These are phyloP conservation scores for Chaetomiaceae sp. DNA, from an alignment of 2,329 filamentous ascomycete genomes.

Conservation along the genomic window DNA sequence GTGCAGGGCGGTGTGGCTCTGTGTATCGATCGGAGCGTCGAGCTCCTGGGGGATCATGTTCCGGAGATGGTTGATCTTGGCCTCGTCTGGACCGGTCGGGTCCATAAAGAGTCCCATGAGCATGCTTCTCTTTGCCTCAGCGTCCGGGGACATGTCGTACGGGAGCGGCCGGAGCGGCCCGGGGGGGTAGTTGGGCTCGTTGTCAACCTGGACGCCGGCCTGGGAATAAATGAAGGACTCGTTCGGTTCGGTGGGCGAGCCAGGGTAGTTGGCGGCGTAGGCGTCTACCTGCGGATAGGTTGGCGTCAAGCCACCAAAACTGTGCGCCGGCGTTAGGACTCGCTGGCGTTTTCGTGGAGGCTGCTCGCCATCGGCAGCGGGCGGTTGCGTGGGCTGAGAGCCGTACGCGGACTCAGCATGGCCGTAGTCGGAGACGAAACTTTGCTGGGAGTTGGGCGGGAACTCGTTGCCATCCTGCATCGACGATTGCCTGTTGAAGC, in stretches of 20 bases:
- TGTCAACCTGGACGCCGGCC: conserved; percentile 40
- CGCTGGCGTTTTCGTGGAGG: conserved; percentile 77
- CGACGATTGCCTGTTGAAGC: conserved; percentile 66
- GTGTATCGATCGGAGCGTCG: conserved; percentile 86
- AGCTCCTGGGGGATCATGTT: conserved; percentile 74
- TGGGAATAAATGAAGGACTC: conserved; percentile 70
- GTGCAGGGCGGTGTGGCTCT: conserved; percentile 84
- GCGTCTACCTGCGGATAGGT: conserved; percentile 42
- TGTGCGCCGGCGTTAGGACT: conserved; percentile 52
- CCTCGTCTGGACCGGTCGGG: conserved; percentile 60
- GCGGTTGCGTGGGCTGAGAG: conserved; percentile 45
- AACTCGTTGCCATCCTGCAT: conserved; percentile 66
- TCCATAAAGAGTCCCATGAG: conserved; percentile 82
- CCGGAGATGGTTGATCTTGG: conserved; percentile 69
- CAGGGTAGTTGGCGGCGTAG: conserved; percentile 49
- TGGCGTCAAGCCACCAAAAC: conserved; percentile 44
- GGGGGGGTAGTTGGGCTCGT: conserved; percentile 51
- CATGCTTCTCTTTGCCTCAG: conserved; percentile 74
- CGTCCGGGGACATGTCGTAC: conserved; percentile 55
- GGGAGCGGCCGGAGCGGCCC: conserved; percentile 62
- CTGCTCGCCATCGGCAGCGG: conserved; percentile 55
- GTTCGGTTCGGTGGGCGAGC: conserved; percentile 75
- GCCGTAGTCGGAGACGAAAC: conserved; percentile 69
- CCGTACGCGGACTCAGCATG: conserved; percentile 70
- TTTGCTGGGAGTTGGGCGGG: conserved; percentile 77